A percentile compares a stretch with the other conserved stretches of the same genome.
Evolutionary conservation across 495 filamentous ascomycete species (phyloP).

Genomic region (Penicillium chermesinum): DNA sequence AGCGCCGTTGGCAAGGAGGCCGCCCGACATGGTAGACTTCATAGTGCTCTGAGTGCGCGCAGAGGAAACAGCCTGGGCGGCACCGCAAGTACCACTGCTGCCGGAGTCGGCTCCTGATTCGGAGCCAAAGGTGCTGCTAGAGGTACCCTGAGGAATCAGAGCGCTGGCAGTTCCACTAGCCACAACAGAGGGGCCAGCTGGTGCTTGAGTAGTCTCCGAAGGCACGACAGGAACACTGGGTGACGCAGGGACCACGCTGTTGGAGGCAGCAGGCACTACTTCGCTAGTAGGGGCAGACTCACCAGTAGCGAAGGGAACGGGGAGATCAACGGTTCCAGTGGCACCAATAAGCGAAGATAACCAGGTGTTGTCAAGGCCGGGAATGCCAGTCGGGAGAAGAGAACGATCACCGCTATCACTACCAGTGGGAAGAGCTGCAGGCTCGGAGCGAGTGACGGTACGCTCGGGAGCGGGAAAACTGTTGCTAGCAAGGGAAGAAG

Average conservation of each 20-base stretch:
- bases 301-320: not conserved
- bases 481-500: constrained; percentile 8
- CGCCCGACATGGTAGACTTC: constrained; percentile 31
- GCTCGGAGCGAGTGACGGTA: constrained; percentile 2
- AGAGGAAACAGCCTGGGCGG: constrained; percentile 25
- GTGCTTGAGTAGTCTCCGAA: too few relatives aligned
- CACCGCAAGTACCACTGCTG: constrained; percentile 25
- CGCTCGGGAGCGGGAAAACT: constrained; percentile 6
- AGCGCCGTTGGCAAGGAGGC: constrained; percentile 40
- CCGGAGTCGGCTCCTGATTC: constrained; percentile 11
- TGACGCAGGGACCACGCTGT: not conserved
- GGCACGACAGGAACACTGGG: constrained; percentile 3
- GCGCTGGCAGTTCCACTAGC: constrained; percentile 3
- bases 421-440: not conserved
- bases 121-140: constrained; percentile 9
- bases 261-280: not conserved
- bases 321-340: not conserved
- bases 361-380: constrained; percentile 14
- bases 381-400: constrained; percentile 4
- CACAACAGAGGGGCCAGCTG: constrained; percentile 1
- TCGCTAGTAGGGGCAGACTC: not conserved
- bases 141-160: not conserved
- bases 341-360: constrained; percentile 10
- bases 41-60: constrained; percentile 37
- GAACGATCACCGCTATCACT: constrained; percentile 4